Conservation (phyloP, 768 basidiomycete species). For the Wakefieldia striispora region DNA sequence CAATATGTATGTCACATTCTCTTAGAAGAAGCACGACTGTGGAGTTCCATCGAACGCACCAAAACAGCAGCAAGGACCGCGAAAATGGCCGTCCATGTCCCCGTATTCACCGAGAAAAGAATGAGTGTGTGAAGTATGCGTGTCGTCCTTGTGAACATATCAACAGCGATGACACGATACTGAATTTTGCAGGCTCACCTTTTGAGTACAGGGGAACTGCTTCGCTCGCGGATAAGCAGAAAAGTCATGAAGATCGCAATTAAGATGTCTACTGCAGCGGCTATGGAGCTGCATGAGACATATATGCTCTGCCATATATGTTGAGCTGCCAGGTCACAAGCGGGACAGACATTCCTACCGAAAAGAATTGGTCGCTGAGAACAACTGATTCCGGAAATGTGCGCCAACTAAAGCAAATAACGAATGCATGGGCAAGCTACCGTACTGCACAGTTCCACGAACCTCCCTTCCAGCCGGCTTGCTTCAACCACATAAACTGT, state of each 20-base stretch:
- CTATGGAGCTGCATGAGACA: background rate
- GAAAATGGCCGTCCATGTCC: slow-evolving; percentile 50
- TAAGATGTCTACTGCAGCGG: background rate
- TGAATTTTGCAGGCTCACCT: background rate
- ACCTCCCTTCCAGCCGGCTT: too few species aligned
- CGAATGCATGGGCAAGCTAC: too few species aligned
- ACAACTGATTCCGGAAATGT: too few species aligned
- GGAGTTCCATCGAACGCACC: slow-evolving; percentile 31
- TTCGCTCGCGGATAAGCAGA: background rate
- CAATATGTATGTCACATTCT: too few species aligned
- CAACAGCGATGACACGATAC: background rate
- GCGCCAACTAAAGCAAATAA: too few species aligned
- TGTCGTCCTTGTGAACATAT: background rate
- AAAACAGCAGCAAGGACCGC: slow-evolving; percentile 44
- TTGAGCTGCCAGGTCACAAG: too few species aligned
- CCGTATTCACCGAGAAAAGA: slow-evolving; percentile 13
- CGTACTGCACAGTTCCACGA: too few species aligned
- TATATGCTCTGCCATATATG: too few species aligned
- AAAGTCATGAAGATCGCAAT: background rate
- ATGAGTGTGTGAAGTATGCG: slow-evolving; percentile 6
- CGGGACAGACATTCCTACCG: too few species aligned
- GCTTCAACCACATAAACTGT: too few species aligned
- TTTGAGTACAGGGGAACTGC: background rate
- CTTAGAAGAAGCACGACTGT: too few species aligned
- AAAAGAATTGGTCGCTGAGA: too few species aligned